phyloP scores from a whole-genome alignment of 208 protist species.

The Crithidia bombi region DNA sequence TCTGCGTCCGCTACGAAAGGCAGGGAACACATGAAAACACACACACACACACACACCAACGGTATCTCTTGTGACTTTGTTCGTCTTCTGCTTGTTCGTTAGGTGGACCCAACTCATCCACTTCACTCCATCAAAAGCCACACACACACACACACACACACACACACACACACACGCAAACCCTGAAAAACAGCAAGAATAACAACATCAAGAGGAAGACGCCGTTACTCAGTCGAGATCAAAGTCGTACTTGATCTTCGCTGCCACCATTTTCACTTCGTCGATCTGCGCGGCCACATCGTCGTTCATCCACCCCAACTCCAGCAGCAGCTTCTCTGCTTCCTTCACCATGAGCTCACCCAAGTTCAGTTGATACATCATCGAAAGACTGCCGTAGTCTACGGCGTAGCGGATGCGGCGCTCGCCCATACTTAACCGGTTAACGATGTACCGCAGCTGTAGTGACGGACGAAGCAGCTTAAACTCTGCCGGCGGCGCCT shows the following conservation, averaged over 20 bases:
- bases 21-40: too few relatives aligned
- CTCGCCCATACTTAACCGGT: slow-evolving; percentile 78
- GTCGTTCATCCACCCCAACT: slow-evolving; percentile 82
- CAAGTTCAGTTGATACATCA: slow-evolving; percentile 89
- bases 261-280: slow-evolving; percentile 45
- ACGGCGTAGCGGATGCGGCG: slow-evolving; percentile 73
- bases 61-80: too few relatives aligned
- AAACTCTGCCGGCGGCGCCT: slow-evolving; percentile 67
- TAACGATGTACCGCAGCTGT: slow-evolving; percentile 74
- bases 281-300: slow-evolving; percentile 59
- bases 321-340: slow-evolving; percentile 60
- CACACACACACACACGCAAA: background rate
- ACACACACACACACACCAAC: too few relatives aligned
- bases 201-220: slow-evolving; percentile 20
- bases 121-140: background rate
- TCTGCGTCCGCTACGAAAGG: too few relatives aligned
- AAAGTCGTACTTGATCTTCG: slow-evolving; percentile 76
- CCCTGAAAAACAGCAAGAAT: background rate
- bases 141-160: background rate
- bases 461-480: slow-evolving; percentile 47
- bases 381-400: slow-evolving; percentile 81
- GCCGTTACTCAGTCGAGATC: slow-evolving; percentile 65
- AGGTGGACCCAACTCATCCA: too few relatives aligned
- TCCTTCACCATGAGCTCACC: slow-evolving; percentile 83
- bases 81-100: too few relatives aligned